Base-by-base conservation (phyloP, 2,329 filamentous ascomycete genomes). In the Trematosphaeria pertusa region DNA sequence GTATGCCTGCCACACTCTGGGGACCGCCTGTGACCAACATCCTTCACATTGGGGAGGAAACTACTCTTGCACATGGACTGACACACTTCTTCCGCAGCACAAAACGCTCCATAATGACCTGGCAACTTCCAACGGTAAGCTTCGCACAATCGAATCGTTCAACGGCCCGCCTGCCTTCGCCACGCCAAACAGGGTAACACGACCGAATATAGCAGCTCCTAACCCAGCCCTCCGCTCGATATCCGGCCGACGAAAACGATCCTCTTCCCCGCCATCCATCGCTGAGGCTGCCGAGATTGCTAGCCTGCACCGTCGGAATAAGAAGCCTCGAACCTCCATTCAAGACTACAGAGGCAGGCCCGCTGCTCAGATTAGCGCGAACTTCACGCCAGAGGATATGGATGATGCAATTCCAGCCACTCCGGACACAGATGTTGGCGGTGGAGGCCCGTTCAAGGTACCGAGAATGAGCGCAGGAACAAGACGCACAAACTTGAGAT, bases 261-360 rank as follows among this genome's bases (percentile, higher is more conserved):
- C 76, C 8, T 73, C 78, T 14, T 79, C 80, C 12, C 79, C 81
- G 7, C 75, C 79, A 14, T 81, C 81, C 7, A 77, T 82, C 48
- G 73, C 76, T 24, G 82, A 84, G 61, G 77, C 78, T 43, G 78
- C 75, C 36, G 78, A 80, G 66, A 70, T 75, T 45, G 76, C 72
- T 31, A 75, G 74, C 51, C 58, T 79, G 42, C 73, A 79, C 40
- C 76, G 80, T 37, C 77, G 78, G 52, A 74, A 73, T 43, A 79
- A 80, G 54, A 77, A 78, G 61, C 77, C 77, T 42, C 75, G 78
- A 21, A 53, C 57, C 40, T 51, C 59, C 9, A 51, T 54, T 14
- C 64, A 58, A 30, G 60, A 62, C 9, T 59, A 58, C 5, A 59
- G 58, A 38, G 43, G 40, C 7, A 37, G 36, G 62, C 62, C 52